A percentile compares a stretch with the other conserved stretches of the same genome.
Conservation (phyloP, 148 eudicot genomes). For the Persicaria maculosa region DNA sequence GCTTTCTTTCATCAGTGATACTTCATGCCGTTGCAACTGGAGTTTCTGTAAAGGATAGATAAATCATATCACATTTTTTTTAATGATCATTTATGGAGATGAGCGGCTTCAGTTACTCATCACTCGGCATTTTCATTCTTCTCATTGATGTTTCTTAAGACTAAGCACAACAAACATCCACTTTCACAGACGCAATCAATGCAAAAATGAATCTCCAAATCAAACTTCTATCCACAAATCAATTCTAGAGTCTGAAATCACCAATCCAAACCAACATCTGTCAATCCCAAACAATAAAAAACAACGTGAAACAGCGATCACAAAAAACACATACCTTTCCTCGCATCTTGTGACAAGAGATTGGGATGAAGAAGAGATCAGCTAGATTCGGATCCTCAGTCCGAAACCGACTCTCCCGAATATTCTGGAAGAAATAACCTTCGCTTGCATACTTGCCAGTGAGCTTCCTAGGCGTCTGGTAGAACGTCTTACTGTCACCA, state of each 20-base stretch:
- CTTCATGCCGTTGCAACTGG: too few species aligned
- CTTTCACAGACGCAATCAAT: neutral
- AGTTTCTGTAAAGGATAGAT: too few species aligned
- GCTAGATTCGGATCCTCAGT: slow-evolving; percentile 82
- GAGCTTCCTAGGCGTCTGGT: slow-evolving; percentile 87
- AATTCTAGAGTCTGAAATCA: neutral
- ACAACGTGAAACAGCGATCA: neutral
- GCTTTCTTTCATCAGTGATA: too few species aligned
- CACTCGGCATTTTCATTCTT: too few species aligned
- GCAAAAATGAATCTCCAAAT: neutral
- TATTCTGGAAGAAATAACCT: slow-evolving; percentile 91
- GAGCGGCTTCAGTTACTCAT: too few species aligned
- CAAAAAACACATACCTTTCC: slow-evolving; percentile 53
- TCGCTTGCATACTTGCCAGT: slow-evolving; percentile 90
- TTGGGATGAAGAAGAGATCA: slow-evolving; percentile 77
- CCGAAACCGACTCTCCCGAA: slow-evolving; percentile 65
- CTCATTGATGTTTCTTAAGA: too few species aligned
- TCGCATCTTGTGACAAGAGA: slow-evolving; percentile 96
- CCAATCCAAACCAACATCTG: neutral
- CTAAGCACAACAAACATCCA: neutral
- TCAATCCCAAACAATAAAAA: neutral
- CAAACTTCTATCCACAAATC: neutral
- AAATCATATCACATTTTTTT: too few species aligned
- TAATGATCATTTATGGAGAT: too few species aligned
- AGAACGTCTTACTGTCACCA: slow-evolving; percentile 73